A percentile compares a stretch with the other conserved stretches of the same genome.
phyloP scores from a whole-genome alignment of 306 rosid genomes.

The Notholithocarpus densiflorus region DNA sequence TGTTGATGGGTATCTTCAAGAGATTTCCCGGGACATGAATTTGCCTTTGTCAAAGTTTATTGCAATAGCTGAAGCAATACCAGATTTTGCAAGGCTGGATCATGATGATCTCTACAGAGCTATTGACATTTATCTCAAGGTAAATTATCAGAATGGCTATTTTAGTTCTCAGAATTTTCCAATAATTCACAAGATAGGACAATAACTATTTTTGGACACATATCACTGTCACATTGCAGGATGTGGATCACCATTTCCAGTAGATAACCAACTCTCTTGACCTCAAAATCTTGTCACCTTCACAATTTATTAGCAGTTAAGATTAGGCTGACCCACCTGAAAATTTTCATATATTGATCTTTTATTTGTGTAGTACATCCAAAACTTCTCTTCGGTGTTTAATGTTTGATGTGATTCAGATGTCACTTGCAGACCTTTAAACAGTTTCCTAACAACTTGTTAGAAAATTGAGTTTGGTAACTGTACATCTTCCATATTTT shows the following conservation, averaged over 20 bases:
- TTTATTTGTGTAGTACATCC: neutral
- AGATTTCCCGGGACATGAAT: slow-evolving; percentile 73
- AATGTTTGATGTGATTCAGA: neutral
- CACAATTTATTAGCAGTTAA: slow-evolving; percentile 43
- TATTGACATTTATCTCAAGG: slow-evolving; percentile 92
- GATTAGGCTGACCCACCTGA: slow-evolving; percentile 62
- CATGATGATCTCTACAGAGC: slow-evolving; percentile 97
- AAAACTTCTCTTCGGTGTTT: slow-evolving; percentile 1
- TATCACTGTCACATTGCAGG: slow-evolving; percentile 45
- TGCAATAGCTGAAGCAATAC: slow-evolving; percentile 74
- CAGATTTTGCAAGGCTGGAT: slow-evolving; percentile 87
- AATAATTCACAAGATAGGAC: slow-evolving; percentile 12
- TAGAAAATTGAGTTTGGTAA: neutral
- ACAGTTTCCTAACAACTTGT: neutral
- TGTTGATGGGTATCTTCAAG: slow-evolving; percentile 85
- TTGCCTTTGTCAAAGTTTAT: slow-evolving; percentile 71
- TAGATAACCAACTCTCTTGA: slow-evolving; percentile 88
- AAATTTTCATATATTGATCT: slow-evolving; percentile 21
- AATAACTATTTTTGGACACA: slow-evolving; percentile 10
- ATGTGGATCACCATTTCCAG: slow-evolving; percentile 58
- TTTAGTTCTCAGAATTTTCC: slow-evolving; percentile 20
- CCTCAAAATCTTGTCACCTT: slow-evolving; percentile 71
- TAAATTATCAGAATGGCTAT: slow-evolving; percentile 21
- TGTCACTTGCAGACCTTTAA: neutral
- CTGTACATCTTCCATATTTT: neutral